These are phyloP conservation scores for Opeltia flavorubescens DNA, from an alignment of 495 filamentous ascomycete genomes.

Conservation along the genomic window DNA sequence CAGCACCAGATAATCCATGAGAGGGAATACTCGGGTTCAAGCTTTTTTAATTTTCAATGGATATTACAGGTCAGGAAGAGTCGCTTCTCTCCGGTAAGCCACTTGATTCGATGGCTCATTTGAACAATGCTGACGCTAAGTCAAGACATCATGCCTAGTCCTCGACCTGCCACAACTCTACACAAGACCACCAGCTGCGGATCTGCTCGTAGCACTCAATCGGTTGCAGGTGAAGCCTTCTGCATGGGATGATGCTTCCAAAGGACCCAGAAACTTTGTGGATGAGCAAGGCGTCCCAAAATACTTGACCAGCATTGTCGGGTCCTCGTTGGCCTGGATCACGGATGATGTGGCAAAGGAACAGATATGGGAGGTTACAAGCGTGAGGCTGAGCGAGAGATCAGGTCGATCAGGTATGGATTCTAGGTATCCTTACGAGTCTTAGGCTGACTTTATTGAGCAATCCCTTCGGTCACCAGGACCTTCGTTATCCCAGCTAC, in stretches of 20 bases:
- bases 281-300: slow-evolving; percentile 28
- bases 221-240: slow-evolving; percentile 29
- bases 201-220: slow-evolving; percentile 30
- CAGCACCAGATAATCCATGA: background rate
- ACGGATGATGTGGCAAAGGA: slow-evolving; percentile 55
- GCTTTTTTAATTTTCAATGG: background rate
- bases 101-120: background rate
- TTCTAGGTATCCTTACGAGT: slow-evolving; percentile 10
- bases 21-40: background rate
- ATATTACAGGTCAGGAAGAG: background rate
- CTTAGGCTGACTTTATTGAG: slow-evolving; percentile 21
- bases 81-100: background rate
- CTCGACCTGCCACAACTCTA: slow-evolving; percentile 41
- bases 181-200: slow-evolving; percentile 31
- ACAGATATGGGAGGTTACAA: slow-evolving; percentile 64
- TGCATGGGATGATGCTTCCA: slow-evolving; percentile 19
- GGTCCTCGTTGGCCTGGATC: slow-evolving; percentile 63
- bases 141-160: slow-evolving; percentile 18
- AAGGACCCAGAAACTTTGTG: slow-evolving; percentile 21
- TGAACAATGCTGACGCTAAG: background rate
- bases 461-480: slow-evolving; percentile 66
- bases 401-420: slow-evolving; percentile 53
- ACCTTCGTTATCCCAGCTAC: slow-evolving; percentile 50
- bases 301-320: slow-evolving; percentile 68
- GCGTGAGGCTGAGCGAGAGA: slow-evolving; percentile 62